A percentile compares a stretch with the other conserved stretches of the same genome.
These are phyloP conservation scores for Aurinia saxatilis DNA, from an alignment of 345 rosid genomes.

Conservation along the genomic window DNA sequence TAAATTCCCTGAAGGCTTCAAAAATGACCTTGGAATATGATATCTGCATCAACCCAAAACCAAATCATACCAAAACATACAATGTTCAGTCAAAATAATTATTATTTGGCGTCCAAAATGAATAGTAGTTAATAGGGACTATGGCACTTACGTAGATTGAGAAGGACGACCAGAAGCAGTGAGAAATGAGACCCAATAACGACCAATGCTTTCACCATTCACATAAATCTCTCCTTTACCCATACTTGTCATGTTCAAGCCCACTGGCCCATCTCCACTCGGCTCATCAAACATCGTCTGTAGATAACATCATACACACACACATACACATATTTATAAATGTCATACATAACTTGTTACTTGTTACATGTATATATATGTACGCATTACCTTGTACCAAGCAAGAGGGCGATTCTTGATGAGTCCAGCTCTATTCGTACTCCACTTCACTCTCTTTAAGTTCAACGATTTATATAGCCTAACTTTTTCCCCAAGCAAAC, in stretches of 20 bases:
- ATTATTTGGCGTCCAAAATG: too few species aligned
- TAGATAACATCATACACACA: neutral
- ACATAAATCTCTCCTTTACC: slow-evolving; percentile 90
- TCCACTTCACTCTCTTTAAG: slow-evolving; percentile 44
- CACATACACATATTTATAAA: neutral
- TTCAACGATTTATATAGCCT: slow-evolving; percentile 33
- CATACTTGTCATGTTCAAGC: slow-evolving; percentile 57
- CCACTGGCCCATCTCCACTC: slow-evolving; percentile 41
- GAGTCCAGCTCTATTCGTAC: slow-evolving; percentile 16
- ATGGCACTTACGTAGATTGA: slow-evolving; percentile 47
- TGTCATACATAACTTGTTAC: neutral
- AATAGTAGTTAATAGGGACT: too few species aligned
- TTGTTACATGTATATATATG: neutral
- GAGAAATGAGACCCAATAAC: slow-evolving; percentile 74
- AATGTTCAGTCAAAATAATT: too few species aligned
- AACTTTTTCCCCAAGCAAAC: slow-evolving; percentile 60
- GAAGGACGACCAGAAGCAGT: slow-evolving; percentile 59
- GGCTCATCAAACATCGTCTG: slow-evolving; percentile 67
- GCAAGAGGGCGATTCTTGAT: slow-evolving; percentile 42
- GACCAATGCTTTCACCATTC: slow-evolving; percentile 77
- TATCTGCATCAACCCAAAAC: slow-evolving; percentile 38
- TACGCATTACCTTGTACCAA: slow-evolving; percentile 75
- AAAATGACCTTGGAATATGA: slow-evolving; percentile 67
- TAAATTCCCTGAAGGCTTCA: slow-evolving; percentile 43
- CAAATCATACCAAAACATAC: neutral